Evolutionary conservation across 768 basidiomycete genomes (phyloP), one percentile per base, ranked within the genome.

Genomic region (Polyporus arcularius): DNA sequence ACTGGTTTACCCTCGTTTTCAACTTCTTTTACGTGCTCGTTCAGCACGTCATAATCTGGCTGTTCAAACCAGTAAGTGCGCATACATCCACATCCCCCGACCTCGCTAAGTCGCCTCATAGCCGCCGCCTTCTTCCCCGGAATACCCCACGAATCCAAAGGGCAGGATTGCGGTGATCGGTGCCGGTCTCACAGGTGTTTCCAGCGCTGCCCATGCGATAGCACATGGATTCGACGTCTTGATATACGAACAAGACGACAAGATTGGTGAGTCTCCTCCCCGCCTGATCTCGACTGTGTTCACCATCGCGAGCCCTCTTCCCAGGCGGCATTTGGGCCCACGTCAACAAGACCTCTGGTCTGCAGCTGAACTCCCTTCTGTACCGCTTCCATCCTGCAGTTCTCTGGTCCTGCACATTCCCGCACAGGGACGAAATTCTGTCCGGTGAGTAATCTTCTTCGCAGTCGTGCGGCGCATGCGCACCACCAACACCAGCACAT

Each of bases 201-300:
- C 80, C n/a, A 80, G 79, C 30, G 82, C 81, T 32, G 81, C 82
- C 67, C 79, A 83, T 62, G 75, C 76, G 31, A 75, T 82, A 28
- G 75, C 80, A 0, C 81, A 83, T 60, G 79, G 80, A 16, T 83
- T 84, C 59, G 81, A 84, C 35, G 82, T 83, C 11, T 78, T 80
- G 28, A 75, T 84, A 2, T 82, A 75, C 64, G 82, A 83, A 49
- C 65, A 70, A 53, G 45, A 35, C 9, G 68, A 70, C 57, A 49
- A 56, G 14, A 56, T 68, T 21, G 67, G 73, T 72, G 47, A 18
- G 68, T 53, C 8, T 52, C 9, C 26, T 40, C n/a, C 32, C 38
- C 9, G 10, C 11, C 21, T 26, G 1, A 26, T 31, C 35, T 21
- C 16, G 48, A 65, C 71, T 68, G n/a, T 63, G 67, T 32, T 39